A percentile compares a stretch with the other conserved stretches of the same genome.
Conservation (phyloP, 805 yeast species). For the Zygoascus tannicola region DNA sequence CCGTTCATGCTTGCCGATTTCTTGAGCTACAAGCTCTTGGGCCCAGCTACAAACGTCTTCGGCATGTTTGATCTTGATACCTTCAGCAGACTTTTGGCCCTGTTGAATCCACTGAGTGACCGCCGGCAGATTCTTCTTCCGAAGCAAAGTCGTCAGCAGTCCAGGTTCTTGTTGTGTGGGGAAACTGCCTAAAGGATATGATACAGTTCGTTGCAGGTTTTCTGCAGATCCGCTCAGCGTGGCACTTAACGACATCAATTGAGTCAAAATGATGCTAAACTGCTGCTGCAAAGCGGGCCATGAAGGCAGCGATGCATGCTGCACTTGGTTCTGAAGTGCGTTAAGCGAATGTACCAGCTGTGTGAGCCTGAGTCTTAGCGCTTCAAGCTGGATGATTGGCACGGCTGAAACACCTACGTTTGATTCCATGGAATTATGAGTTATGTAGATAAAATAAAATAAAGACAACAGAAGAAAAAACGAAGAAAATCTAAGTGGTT, state of each 20-base stretch:
- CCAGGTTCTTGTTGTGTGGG: slow-evolving; percentile 82
- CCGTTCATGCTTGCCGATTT: slow-evolving; percentile 49
- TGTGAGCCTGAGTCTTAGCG: slow-evolving; percentile 50
- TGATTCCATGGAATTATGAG: neutral
- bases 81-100: slow-evolving; percentile 31
- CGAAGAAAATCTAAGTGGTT: neutral
- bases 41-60: slow-evolving; percentile 71
- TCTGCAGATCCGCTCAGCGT: slow-evolving; percentile 56
- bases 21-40: slow-evolving; percentile 40
- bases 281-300: slow-evolving; percentile 74
- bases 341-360: slow-evolving; percentile 54
- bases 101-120: slow-evolving; percentile 74
- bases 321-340: slow-evolving; percentile 46
- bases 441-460: neutral
- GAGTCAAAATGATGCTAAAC: slow-evolving; percentile 73
- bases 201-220: slow-evolving; percentile 56
- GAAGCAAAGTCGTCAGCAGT: slow-evolving; percentile 67
- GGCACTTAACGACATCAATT: slow-evolving; percentile 64
- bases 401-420: slow-evolving; percentile 35
- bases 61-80: slow-evolving; percentile 30
- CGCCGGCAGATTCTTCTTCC: slow-evolving; percentile 86
- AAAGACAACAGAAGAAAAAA: neutral
- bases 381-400: slow-evolving; percentile 55
- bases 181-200: slow-evolving; percentile 73
- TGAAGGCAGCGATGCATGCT: slow-evolving; percentile 37